Conservation (phyloP, 2,329 filamentous ascomycete species). For the Bipolaris oryzae region DNA sequence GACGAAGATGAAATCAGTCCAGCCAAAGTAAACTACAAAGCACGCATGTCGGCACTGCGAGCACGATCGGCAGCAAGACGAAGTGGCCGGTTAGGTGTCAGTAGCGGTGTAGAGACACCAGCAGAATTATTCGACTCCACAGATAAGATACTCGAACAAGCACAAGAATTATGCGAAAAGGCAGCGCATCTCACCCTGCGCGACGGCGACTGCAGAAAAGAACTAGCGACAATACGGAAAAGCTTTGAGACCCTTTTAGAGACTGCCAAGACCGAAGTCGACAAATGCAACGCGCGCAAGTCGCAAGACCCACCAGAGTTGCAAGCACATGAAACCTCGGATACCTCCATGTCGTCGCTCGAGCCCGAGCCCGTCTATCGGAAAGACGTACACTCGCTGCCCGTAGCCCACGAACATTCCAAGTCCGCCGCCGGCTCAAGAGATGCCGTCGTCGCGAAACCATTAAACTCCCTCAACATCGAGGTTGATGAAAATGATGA, state of each 20-base stretch:
- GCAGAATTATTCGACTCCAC: conserved; percentile 63
- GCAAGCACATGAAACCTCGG: conserved; percentile 24
- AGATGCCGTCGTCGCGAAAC: conserved; percentile 5
- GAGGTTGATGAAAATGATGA: conserved; percentile 47
- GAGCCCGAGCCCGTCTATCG: conserved; percentile 24
- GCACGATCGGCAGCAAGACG: conserved; percentile 28
- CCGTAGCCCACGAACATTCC: conserved; percentile 9
- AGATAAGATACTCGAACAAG: conserved; percentile 78
- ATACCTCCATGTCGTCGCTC: conserved; percentile 24
- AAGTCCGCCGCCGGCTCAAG: conserved; percentile 17
- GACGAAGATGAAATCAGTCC: conserved; percentile 36
- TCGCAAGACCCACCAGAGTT: conserved; percentile 15
- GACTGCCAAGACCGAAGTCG: conserved; percentile 56
- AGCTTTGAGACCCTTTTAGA: conserved; percentile 69
- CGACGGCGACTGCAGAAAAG: conserved; percentile 80
- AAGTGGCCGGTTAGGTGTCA: conserved; percentile 13
- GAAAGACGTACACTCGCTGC: conserved; percentile 21
- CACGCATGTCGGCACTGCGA: conserved; percentile 43
- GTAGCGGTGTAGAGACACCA: conserved; percentile 22
- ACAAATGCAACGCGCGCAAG: conserved; percentile 31
- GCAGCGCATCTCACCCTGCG: conserved; percentile 90
- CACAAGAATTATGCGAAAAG: conserved; percentile 81
- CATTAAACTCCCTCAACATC: conserved; percentile 38
- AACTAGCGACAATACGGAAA: conserved; percentile 72
- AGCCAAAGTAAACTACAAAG: conserved; percentile 47